Base-by-base conservation (phyloP, 108 stramenopile genomes). In the Thalassiosira profunda region DNA sequence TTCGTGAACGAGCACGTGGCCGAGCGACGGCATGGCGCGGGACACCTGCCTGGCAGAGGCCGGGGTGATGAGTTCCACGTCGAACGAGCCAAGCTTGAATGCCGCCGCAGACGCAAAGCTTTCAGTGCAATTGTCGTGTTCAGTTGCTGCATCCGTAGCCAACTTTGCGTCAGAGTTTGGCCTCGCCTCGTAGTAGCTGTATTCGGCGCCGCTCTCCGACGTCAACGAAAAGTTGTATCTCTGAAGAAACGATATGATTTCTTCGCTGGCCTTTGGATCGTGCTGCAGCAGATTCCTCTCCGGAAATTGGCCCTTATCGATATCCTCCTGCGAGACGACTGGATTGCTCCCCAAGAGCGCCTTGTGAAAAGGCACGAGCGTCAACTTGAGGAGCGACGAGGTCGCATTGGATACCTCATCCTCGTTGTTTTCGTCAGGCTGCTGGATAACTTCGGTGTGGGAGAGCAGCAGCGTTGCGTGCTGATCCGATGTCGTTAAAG, bases 41-140 rank as follows among this genome's bases (percentile, higher is more conserved):
- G 58, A 65, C 11, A 86, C 83, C 51, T 86, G 82, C 7, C 44
- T 28, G 3, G 82, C 37, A 0, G 61, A 41, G 12, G 85, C 85
- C 14, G 85, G 85, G 12, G 74, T 83, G 33, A 86, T 77, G 1
- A 86, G 51, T 51, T 86, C 85, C n/a, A 80, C 75, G 37, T 81
- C 64, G 40, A 80, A 83, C 8, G 53, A 35, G 15, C 79, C 79
- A 46, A 53, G 52, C 23, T 42, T 10, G 24, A 43, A 24, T 18
- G 29, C 21, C 17, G 59, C 64, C 33, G 24, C 40, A 15, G 25
- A 34, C 18, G 36, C 8, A 25, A 49, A 30, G n/a, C 11, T 20
- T 2, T 37, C 8, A n/a, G n/a, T n/a, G n/a, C n/a, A n/a, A n/a
- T n/a, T n/a, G n/a, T n/a, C n/a, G n/a, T n/a, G n/a, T n/a, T n/a